phyloP scores from a whole-genome alignment of 1,284 basidiomycete genomes.

The Pyrrhoderma noxium region DNA sequence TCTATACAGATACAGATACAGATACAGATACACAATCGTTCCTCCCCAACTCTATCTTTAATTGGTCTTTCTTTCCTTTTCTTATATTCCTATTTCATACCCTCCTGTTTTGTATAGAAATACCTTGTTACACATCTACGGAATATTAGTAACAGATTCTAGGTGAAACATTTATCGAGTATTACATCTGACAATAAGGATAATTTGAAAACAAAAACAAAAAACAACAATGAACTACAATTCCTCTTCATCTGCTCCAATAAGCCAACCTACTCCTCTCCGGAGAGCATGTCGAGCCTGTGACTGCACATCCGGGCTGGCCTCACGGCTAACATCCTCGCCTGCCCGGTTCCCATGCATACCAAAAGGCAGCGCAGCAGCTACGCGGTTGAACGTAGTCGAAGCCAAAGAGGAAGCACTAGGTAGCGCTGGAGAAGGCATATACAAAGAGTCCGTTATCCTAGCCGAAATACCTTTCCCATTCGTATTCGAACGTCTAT shows the following conservation, averaged over 20 bases:
- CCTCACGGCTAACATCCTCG: slow-evolving; percentile 32
- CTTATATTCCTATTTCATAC: neutral
- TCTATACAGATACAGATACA: no score
- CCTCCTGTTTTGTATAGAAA: neutral
- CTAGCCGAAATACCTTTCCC: slow-evolving; percentile 34
- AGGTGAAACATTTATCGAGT: no score
- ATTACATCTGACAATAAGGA: no score
- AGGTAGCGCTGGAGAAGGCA: slow-evolving; percentile 55
- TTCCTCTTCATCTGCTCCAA: slow-evolving; percentile 63
- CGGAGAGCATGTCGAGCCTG: slow-evolving; percentile 70
- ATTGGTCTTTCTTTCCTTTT: neutral
- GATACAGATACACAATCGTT: no score
- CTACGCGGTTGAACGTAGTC: slow-evolving; percentile 64
- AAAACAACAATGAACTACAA: neutral
- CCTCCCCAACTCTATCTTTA: no score
- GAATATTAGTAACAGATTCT: no score
- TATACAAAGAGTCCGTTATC: slow-evolving; percentile 49
- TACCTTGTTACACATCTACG: no score
- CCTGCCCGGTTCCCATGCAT: slow-evolving; percentile 40
- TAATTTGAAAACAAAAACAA: no score
- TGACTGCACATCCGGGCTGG: slow-evolving; percentile 53
- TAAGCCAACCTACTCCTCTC: slow-evolving; percentile 81
- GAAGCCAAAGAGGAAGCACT: slow-evolving; percentile 64
- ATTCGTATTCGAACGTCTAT: slow-evolving; percentile 6
- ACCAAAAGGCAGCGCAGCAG: slow-evolving; percentile 70